These are phyloP conservation scores for Chamaenerion angustifolium DNA, from an alignment of 345 rosid genomes.

Conservation along the genomic window DNA sequence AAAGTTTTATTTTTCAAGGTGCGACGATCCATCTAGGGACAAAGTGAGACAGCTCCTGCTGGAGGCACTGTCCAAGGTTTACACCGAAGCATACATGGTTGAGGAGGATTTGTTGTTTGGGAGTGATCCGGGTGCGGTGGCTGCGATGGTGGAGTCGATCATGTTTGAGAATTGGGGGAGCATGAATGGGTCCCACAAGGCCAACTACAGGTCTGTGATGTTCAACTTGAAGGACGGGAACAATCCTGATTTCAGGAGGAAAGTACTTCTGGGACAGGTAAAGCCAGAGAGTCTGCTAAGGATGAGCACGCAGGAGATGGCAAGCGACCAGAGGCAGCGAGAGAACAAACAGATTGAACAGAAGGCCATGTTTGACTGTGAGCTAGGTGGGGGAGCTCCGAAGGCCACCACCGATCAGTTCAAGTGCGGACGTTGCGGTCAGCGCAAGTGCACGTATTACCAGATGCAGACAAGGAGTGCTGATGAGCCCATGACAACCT, in stretches of 20 bases:
- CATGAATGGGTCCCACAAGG: constrained; percentile 24
- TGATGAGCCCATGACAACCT: constrained; percentile 48
- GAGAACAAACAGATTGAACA: constrained; percentile 26
- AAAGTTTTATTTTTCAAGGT: constrained; percentile 3
- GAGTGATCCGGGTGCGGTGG: constrained; percentile 28
- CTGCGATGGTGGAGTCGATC: constrained; percentile 27
- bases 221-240: constrained; percentile 40
- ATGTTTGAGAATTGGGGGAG: constrained; percentile 31
- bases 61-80: constrained; percentile 32
- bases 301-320: constrained; percentile 40
- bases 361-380: constrained; percentile 26
- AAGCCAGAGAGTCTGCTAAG: constrained; percentile 22
- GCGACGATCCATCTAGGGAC: constrained; percentile 28
- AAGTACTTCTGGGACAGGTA: constrained; percentile 30
- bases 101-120: constrained; percentile 17
- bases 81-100: constrained; percentile 19
- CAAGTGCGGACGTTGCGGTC: constrained; percentile 33
- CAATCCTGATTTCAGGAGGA: constrained; percentile 44
- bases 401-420: constrained; percentile 46
- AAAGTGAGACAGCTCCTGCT: constrained; percentile 25
- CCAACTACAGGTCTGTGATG: constrained; percentile 31
- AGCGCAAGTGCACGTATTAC: constrained; percentile 24
- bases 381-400: no score
- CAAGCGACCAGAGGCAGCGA: constrained; percentile 27
- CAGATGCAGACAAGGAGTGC: constrained; percentile 51